phyloP scores from a whole-genome alignment of 73 alveolate genomes.

The Uronychia binucleata region DNA sequence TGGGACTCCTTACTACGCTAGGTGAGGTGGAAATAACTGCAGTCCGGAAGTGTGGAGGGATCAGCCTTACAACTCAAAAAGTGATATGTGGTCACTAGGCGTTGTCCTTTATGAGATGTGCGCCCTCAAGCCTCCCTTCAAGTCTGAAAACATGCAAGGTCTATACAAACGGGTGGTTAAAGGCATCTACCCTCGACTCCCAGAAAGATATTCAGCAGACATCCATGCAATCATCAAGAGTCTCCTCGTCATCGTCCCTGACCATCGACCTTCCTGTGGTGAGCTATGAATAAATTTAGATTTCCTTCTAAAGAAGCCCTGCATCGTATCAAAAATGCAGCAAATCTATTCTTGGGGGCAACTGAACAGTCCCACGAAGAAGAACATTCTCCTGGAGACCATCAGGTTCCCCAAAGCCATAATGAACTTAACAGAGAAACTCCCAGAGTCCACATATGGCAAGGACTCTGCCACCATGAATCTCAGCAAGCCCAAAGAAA shows the following conservation, averaged over 20 bases:
- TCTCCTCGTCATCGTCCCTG: not conserved
- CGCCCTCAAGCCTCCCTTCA: slow-evolving; percentile 72
- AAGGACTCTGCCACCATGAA: no score
- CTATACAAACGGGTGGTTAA: slow-evolving; percentile 61
- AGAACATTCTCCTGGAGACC: no score
- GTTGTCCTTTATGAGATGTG: slow-evolving; percentile 86
- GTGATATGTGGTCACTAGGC: slow-evolving; percentile 94
- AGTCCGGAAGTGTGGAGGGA: slow-evolving; percentile 86
- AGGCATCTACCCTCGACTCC: slow-evolving; percentile 1
- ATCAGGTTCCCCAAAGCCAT: no score
- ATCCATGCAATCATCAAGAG: not conserved
- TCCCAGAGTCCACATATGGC: no score
- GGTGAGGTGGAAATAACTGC: no score
- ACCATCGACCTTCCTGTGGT: slow-evolving; percentile 59
- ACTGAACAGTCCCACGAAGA: no score
- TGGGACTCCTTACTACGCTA: slow-evolving; percentile 66
- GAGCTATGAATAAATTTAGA: no score
- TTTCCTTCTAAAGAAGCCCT: no score
- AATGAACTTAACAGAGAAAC: no score
- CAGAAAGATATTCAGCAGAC: not conserved
- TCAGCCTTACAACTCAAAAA: slow-evolving; percentile 79
- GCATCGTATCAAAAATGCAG: no score
- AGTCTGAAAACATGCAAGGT: slow-evolving; percentile 73
- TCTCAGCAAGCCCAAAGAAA: no score
- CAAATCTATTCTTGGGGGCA: no score